Evolutionary conservation across 75 land plant genomes (phyloP).

Genomic region (Larix kaempferi): DNA sequence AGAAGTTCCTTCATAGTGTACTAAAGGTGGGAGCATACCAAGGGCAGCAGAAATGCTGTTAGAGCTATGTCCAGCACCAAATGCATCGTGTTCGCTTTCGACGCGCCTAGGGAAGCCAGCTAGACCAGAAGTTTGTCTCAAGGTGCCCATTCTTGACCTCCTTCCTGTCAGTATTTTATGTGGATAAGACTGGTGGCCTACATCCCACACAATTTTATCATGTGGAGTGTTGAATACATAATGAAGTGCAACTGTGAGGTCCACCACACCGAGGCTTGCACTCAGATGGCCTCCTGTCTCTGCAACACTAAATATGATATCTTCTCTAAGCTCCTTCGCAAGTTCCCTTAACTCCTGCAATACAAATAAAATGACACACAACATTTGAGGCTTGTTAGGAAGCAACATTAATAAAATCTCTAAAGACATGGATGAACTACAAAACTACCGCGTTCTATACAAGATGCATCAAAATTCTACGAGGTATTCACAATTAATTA

Average conservation of each 20-base stretch:
- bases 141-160: too few species aligned
- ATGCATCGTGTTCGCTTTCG: too few species aligned
- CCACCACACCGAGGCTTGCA: conserved; percentile 83
- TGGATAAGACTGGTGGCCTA: conserved; percentile 96
- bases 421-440: too few species aligned
- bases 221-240: conserved; percentile 83
- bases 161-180: too few species aligned
- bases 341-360: conserved; percentile 74
- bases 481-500: too few species aligned
- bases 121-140: too few species aligned
- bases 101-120: too few species aligned
- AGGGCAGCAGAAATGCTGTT: too few species aligned
- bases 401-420: too few species aligned
- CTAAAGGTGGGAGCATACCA: neutral
- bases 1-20: neutral
- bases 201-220: conserved; percentile 89
- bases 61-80: too few species aligned
- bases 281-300: conserved; percentile 87
- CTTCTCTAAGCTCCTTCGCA: conserved; percentile 69
- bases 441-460: too few species aligned
- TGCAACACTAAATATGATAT: conserved; percentile 64
- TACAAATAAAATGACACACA: neutral
- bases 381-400: conserved; percentile 15
- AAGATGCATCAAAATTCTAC: too few species aligned
- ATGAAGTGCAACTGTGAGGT: conserved; percentile 78